Percentiles rank a stretch among this genome's conserved stretches.
Conservation (phyloP, 1,284 basidiomycete species). For the Irpex sp. region DNA sequence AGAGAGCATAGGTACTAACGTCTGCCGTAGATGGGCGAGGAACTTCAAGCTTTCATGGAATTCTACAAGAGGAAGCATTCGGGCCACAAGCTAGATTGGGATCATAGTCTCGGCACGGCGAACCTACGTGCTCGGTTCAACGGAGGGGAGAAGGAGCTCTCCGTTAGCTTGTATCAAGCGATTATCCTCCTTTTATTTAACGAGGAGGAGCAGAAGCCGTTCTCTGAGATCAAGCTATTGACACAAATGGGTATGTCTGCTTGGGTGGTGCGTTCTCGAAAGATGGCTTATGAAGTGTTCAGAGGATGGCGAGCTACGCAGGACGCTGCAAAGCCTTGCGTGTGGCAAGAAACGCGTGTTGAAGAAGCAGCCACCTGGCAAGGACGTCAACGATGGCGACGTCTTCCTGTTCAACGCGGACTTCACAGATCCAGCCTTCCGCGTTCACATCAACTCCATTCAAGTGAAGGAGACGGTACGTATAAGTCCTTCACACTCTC, state of each 20-base stretch:
- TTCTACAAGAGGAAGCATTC: slow-evolving; percentile 80
- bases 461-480: slow-evolving; percentile 87
- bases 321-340: slow-evolving; percentile 90
- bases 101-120: slow-evolving; percentile 79
- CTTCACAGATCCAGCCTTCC: slow-evolving; percentile 78
- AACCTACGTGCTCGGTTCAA: slow-evolving; percentile 71
- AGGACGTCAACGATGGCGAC: slow-evolving; percentile 79
- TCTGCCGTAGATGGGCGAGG: slow-evolving; percentile 64
- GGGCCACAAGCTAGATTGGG: slow-evolving; percentile 75
- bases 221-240: slow-evolving; percentile 64
- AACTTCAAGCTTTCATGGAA: slow-evolving; percentile 55
- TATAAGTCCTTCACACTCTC: slow-evolving; percentile 11
- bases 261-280: neutral
- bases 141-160: slow-evolving; percentile 79
- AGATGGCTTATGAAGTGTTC: neutral
- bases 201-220: slow-evolving; percentile 55
- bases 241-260: slow-evolving; percentile 66
- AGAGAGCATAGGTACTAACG: neutral
- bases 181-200: slow-evolving; percentile 92
- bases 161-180: slow-evolving; percentile 89
- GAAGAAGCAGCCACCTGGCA: slow-evolving; percentile 75
- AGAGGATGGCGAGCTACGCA: slow-evolving; percentile 75
- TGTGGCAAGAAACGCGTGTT: slow-evolving; percentile 90
- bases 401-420: slow-evolving; percentile 80
- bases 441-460: slow-evolving; percentile 94